phyloP scores from a whole-genome alignment of 2,329 filamentous ascomycete genomes.

The Penicillium crustosum region DNA sequence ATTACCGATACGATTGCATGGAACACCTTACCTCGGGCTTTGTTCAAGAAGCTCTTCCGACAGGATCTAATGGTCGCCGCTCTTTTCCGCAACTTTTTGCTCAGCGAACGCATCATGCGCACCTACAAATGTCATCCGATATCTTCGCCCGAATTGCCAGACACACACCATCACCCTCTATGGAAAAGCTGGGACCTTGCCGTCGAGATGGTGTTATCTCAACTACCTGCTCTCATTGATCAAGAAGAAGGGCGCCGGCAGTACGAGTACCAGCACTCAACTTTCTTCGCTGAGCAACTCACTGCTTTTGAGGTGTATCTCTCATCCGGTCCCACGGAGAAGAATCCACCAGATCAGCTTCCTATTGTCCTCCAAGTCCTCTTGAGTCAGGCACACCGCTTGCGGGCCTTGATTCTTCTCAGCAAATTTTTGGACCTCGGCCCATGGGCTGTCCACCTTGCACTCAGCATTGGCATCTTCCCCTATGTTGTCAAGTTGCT shows the following conservation, averaged over 20 bases:
- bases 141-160: constrained; percentile 86
- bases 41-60: constrained; percentile 95
- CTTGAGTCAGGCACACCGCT: constrained; percentile 88
- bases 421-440: constrained; percentile 93
- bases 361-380: constrained; percentile 95
- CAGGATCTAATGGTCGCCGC: constrained; percentile 99
- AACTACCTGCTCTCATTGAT: constrained; percentile 79
- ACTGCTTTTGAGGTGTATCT: constrained; percentile 97
- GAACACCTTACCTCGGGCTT: constrained; percentile 84
- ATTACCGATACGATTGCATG: constrained; percentile 99
- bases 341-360: constrained; percentile 88
- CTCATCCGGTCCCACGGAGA: constrained; percentile 74
- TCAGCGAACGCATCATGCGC: constrained; percentile 93
- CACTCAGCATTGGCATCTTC: constrained; percentile 96
- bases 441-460: constrained; percentile 97
- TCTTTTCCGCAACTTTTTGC: constrained; percentile 90
- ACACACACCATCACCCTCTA: constrained; percentile 89
- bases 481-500: constrained; percentile 97
- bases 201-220: constrained; percentile 88
- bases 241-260: constrained; percentile 70
- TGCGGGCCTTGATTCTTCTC: constrained; percentile 85
- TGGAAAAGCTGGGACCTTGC: constrained; percentile 99
- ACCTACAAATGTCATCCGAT: constrained; percentile 94
- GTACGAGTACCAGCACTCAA: constrained; percentile 92
- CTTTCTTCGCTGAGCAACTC: constrained; percentile 94